Evolutionary conservation across 345 rosid species (phyloP).

Genomic region (Atalantia buxifolia): DNA sequence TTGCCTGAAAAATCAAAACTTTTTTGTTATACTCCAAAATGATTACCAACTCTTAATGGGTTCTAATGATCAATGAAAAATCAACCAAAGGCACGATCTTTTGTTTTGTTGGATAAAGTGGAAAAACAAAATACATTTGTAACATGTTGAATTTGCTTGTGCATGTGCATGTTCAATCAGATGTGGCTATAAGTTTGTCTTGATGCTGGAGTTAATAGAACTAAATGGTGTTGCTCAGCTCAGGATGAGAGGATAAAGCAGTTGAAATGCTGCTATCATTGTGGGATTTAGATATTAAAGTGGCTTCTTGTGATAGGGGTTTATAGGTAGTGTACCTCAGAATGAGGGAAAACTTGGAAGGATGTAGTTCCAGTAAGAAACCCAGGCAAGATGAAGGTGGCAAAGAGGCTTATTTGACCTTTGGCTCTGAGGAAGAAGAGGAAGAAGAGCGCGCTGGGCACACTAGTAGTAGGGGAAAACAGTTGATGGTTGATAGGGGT

Average conservation of each 20-base stretch:
- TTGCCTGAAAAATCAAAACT: not conserved
- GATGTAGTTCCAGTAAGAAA: conserved; percentile 32
- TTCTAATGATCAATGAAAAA: not conserved
- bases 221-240: conserved; percentile 35
- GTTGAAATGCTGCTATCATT: conserved; percentile 38
- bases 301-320: conserved; percentile 34
- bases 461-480: conserved; percentile 31
- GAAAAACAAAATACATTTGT: not conserved
- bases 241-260: conserved; percentile 40
- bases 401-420: conserved; percentile 25
- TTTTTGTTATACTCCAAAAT: not conserved
- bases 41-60: not conserved
- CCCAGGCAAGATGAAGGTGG: conserved; percentile 23
- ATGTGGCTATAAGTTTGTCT: not conserved
- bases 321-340: conserved; percentile 35
- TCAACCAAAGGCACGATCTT: not conserved
- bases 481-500: conserved; percentile 18
- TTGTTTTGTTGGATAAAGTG: not conserved
- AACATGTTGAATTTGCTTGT: not conserved
- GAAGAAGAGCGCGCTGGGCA: conserved; percentile 22
- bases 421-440: conserved; percentile 19
- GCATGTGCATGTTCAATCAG: not conserved
- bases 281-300: conserved; percentile 29
- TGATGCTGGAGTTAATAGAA: conserved; percentile 23
- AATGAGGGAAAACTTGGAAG: conserved; percentile 41